Percentiles rank a stretch among this genome's conserved stretches.
phyloP scores from a whole-genome alignment of 2,329 filamentous ascomycete species.

The Tolypocladium pustulatum region DNA sequence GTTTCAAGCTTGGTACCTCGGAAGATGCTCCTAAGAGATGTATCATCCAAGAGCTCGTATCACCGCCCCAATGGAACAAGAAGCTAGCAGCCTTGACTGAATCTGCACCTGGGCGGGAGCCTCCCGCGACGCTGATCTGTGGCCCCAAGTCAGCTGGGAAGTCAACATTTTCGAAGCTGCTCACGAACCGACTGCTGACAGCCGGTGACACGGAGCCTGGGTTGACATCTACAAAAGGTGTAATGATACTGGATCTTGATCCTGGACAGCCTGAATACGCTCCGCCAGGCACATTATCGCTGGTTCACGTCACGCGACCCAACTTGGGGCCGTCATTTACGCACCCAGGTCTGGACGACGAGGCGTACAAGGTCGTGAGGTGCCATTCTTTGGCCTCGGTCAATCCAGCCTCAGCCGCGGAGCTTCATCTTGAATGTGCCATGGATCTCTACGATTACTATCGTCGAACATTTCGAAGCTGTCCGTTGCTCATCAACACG shows the following conservation, averaged over 20 bases:
- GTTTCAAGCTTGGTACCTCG: constrained; percentile 38
- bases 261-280: constrained; percentile 69
- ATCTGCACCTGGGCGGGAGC: constrained; percentile 18
- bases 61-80: constrained; percentile 51
- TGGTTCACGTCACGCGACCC: constrained; percentile 48
- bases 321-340: constrained; percentile 60
- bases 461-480: constrained; percentile 29
- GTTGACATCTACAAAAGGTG: constrained; percentile 12
- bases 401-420: constrained; percentile 55
- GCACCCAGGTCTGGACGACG: constrained; percentile 33
- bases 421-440: constrained; percentile 55
- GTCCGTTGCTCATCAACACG: constrained; percentile 61
- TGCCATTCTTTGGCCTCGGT: constrained; percentile 57
- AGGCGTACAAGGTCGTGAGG: constrained; percentile 33
- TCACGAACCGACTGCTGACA: constrained; percentile 58
- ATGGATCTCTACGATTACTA: constrained; percentile 53
- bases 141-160: constrained; percentile 67
- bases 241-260: constrained; percentile 64
- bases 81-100: constrained; percentile 36
- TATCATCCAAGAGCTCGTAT: constrained; percentile 42
- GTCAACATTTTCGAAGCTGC: constrained; percentile 59
- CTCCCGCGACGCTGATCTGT: constrained; percentile 45
- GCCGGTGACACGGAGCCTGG: constrained; percentile 8
- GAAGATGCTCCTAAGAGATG: constrained; percentile 39
- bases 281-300: constrained; percentile 57